Base-by-base conservation (phyloP, 352 stramenopile species). In the Phytophthora agathidicida region DNA sequence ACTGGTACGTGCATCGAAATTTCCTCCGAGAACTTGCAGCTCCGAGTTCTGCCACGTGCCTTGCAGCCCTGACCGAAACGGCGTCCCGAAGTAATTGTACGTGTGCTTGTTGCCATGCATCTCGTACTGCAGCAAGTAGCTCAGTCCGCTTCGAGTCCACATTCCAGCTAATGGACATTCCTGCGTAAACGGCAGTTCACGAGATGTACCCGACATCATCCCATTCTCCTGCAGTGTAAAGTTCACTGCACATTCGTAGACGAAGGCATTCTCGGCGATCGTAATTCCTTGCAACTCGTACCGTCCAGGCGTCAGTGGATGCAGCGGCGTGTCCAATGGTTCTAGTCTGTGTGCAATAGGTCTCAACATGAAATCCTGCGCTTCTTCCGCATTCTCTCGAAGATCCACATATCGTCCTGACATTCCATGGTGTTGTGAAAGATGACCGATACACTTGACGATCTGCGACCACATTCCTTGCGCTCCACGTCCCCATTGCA, bases 221-320 rank as follows among this genome's bases (percentile, higher is more conserved):
- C 80, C 76, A 32, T 86, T 76, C 0, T 27, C 39, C 32, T 73
- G 46, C 7, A 91, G 62, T 7, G 54, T 62, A 3, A 91, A 3
- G 0, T 49, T 50, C 13, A 91, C 64, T 2, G 32, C 24, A 36
- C 75, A 91, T 44, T 83, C 70, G 59, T 88, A 88, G 7, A 88
- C 76, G 24, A 80, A 77, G 17, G 68, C 64, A 28, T 83, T 88
- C 39, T 78, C 70, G 7, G 71, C 77, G 7, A 90, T 81, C 1
- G 80, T 88, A 37, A 75, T 77, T 11, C 80, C 80, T 17, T 62
- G 60, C n/a, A 90, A 20, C 20, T 73, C 56, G 36, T 90, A 90
- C 0, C 23, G 38, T n/a, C 80, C 80, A 4, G 77, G 77, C 0
- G 73, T 88, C 24, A 90, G 41, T 5, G 77, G 80, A 13, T 65